Evolutionary conservation across 2,329 filamentous ascomycete species (phyloP).

Genomic region (Fusarium sp.): DNA sequence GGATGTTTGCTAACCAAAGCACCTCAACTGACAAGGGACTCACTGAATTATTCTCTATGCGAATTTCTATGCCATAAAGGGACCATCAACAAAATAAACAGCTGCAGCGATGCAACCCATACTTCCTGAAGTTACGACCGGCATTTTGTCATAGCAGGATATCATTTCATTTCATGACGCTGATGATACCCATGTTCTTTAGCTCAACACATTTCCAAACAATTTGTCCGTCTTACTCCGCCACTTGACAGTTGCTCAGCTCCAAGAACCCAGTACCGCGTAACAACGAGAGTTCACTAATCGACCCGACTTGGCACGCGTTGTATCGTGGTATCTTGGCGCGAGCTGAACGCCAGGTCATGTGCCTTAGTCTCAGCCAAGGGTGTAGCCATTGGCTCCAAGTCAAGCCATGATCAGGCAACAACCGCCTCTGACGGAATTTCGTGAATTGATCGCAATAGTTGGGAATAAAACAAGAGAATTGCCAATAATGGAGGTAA

Average conservation of each 20-base stretch:
- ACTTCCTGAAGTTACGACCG: neutral
- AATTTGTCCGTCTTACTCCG: neutral
- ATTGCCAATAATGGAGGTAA: neutral
- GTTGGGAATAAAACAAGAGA: neutral
- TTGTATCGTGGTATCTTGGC: conserved; percentile 20
- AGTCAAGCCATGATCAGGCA: conserved; percentile 37
- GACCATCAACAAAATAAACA: neutral
- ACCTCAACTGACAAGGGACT: neutral
- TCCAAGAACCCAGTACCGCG: conserved; percentile 1
- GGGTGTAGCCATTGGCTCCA: conserved; percentile 22
- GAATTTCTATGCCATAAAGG: neutral
- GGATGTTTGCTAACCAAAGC: neutral
- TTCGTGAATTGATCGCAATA: neutral
- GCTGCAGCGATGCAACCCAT: neutral
- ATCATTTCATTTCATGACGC: neutral
- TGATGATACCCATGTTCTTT: neutral
- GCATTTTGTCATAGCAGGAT: neutral
- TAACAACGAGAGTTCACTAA: conserved; percentile 17
- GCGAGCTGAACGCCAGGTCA: conserved; percentile 40
- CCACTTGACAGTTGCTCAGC: neutral
- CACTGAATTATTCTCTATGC: too few species aligned
- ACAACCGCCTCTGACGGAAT: conserved; percentile 31
- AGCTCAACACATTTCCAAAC: neutral
- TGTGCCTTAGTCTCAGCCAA: conserved; percentile 28
- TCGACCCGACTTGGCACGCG: conserved; percentile 21